Evolutionary conservation across 257 asterid genomes (phyloP).

Genomic region (Apocynum venetum): DNA sequence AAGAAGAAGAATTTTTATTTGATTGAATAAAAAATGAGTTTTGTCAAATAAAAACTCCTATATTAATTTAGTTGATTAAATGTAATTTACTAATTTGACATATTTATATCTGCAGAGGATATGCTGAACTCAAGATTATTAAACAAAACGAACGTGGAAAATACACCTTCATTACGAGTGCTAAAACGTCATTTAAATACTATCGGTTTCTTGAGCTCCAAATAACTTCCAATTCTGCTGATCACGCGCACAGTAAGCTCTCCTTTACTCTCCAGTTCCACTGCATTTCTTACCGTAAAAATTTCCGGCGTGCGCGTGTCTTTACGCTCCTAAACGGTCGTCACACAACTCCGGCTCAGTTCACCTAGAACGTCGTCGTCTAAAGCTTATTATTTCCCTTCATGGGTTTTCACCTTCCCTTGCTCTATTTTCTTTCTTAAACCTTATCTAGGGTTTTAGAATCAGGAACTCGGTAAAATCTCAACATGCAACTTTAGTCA

Average conservation of each 20-base stretch:
- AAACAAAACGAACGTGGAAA: neutral
- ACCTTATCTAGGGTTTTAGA: slow-evolving; percentile 19
- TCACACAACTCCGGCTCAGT: neutral
- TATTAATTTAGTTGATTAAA: no score
- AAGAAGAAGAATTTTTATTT: no score
- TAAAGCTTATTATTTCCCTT: neutral
- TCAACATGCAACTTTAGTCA: neutral
- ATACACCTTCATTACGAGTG: neutral
- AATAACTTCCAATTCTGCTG: no score
- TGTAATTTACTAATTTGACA: no score
- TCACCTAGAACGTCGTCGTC: neutral
- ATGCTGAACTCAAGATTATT: neutral
- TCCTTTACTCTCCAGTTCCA: neutral
- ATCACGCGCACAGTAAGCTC: slow-evolving; percentile 2
- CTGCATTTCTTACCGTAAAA: neutral
- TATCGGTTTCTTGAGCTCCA: neutral
- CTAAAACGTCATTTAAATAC: neutral
- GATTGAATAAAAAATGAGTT: no score
- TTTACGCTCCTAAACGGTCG: slow-evolving; percentile 11
- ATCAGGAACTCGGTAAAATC: neutral
- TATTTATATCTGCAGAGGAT: no score
- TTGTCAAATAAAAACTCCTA: no score
- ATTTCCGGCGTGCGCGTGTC: slow-evolving; percentile 9
- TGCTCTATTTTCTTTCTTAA: neutral
- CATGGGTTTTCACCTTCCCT: neutral